A percentile compares a stretch with the other conserved stretches of the same genome.
phyloP scores from a whole-genome alignment of 1,284 basidiomycete genomes.

The Ustilago loliicola region DNA sequence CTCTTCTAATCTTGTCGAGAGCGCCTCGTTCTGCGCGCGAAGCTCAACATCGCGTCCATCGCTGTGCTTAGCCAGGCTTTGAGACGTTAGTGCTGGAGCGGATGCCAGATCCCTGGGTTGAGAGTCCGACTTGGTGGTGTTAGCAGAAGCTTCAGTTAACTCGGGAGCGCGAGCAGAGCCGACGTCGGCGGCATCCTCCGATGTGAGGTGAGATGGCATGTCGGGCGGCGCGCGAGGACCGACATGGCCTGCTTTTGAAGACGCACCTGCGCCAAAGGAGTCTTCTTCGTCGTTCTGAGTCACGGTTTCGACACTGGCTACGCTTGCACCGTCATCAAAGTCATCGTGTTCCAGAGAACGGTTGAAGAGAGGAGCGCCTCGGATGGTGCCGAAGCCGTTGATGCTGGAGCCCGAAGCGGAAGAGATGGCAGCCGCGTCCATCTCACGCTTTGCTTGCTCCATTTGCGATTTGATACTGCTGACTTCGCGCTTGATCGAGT shows the following conservation, averaged over 20 bases:
- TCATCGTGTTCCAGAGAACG: conserved; percentile 38
- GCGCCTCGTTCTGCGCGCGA: conserved; percentile 75
- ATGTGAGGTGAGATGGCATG: conserved; percentile 40
- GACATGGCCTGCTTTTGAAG: conserved; percentile 30
- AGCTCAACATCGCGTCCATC: conserved; percentile 67
- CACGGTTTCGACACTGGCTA: conserved; percentile 65
- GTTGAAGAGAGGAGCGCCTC: conserved; percentile 9
- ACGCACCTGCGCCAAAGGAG: background rate
- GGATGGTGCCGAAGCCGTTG: conserved; percentile 39
- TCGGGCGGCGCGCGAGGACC: conserved; percentile 61
- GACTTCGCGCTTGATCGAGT: conserved; percentile 85
- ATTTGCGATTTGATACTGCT: conserved; percentile 71
- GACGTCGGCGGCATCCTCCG: conserved; percentile 34
- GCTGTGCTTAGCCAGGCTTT: conserved; percentile 17
- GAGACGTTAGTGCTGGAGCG: conserved; percentile 15
- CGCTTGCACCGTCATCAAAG: conserved; percentile 64
- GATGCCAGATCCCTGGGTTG: background rate
- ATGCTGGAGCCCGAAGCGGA: conserved; percentile 23
- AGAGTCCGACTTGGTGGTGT: background rate
- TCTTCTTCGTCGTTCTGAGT: conserved; percentile 37
- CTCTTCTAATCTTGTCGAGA: conserved; percentile 79
- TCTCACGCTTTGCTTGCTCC: conserved; percentile 66
- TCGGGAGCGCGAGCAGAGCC: conserved; percentile 19
- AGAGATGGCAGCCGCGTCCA: conserved; percentile 42
- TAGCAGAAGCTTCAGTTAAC: conserved; percentile 4